A percentile compares a stretch with the other conserved stretches of the same genome.
Evolutionary conservation across 1,284 basidiomycete species (phyloP).

Genomic region (Ceratobasidium sp.): DNA sequence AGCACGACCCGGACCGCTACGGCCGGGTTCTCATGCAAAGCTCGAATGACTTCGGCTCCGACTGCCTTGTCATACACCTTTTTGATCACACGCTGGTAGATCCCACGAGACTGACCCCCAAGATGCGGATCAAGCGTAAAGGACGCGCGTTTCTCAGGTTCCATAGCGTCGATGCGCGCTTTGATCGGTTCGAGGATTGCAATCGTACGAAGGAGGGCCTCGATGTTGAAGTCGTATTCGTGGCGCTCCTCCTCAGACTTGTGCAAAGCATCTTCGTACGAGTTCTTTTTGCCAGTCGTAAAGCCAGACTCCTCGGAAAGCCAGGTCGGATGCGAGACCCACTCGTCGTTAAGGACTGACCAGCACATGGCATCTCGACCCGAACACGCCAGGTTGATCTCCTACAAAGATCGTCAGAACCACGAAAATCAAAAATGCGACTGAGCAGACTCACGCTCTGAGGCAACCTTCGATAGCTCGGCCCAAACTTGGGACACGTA

Average conservation of each 20-base stretch:
- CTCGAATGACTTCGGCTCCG: conserved; percentile 85
- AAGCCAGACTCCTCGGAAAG: conserved; percentile 96
- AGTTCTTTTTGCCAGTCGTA: conserved; percentile 95
- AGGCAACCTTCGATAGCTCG: conserved; percentile 92
- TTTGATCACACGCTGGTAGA: conserved; percentile 94
- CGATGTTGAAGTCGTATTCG: conserved; percentile 97
- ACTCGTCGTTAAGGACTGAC: conserved; percentile 94
- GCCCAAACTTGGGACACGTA: conserved; percentile 64
- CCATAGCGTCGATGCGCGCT: conserved; percentile 88
- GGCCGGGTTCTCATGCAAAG: conserved; percentile 90
- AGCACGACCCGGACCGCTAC: conserved; percentile 94
- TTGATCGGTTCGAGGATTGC: conserved; percentile 90
- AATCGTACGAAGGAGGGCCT: conserved; percentile 91
- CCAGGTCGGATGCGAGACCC: conserved; percentile 98
- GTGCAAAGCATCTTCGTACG: conserved; percentile 95
- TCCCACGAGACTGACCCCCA: conserved; percentile 84
- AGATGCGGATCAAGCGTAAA: conserved; percentile 91
- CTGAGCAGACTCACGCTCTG: conserved; percentile 73
- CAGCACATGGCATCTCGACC: conserved; percentile 95
- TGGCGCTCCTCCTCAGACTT: conserved; percentile 98
- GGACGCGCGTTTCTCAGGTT: conserved; percentile 80
- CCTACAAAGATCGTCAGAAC: conserved; percentile 57
- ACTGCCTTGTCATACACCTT: conserved; percentile 91
- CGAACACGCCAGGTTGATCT: conserved; percentile 89
- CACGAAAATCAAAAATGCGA: not conserved